Base-by-base conservation (phyloP, 1,284 basidiomycete species). In the Leccinum holopus region DNA sequence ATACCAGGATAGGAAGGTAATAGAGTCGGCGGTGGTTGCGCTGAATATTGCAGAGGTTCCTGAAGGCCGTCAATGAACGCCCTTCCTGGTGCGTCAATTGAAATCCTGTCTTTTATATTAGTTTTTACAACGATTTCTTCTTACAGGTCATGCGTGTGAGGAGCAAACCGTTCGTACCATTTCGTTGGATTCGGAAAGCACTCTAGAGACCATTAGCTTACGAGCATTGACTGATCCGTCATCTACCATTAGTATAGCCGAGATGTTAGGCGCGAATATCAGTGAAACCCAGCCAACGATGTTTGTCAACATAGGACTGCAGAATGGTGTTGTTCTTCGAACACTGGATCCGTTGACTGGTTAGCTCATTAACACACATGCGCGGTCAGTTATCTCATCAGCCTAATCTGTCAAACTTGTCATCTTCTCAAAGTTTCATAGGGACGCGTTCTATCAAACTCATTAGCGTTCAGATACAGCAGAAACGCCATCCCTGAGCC, bases 111-210 rank as follows among this genome's bases (percentile, higher is more conserved):
- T 14, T n/a, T 60, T 28, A 54, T 35, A 39, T 39, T 39, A 55
- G 44, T 58, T 41, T 4, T 59, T 66, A 25, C 37, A 64, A 62
- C 54, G 53, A 52, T 57, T 59, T 10, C 37, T 11, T 62, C 55
- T 51, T 55, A 49, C 65, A 96, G 91, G 97, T 97, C 49, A 96
- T 99, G 97, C 97, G 30, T 99, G 97, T 72, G 97, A 98, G 74
- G 97, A 99, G 70, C 94, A 97, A 72, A 99, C 97, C 6, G 97
- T 99, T 63, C 93, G 96, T 57, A 95, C 99, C 70, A 91, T 99
- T 65, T 98, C 97, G 5, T 82, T 99, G 62, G 97, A 99, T 73
- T 95, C 96, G 1, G 96, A 98, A 67, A 95, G 84, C 70, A 98
- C 97, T 0, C 82, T 99, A 47, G 93, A 97, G 69, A 96, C 95